Base-by-base conservation (phyloP, 257 asterid genomes). In the Eucommia ulmoides region DNA sequence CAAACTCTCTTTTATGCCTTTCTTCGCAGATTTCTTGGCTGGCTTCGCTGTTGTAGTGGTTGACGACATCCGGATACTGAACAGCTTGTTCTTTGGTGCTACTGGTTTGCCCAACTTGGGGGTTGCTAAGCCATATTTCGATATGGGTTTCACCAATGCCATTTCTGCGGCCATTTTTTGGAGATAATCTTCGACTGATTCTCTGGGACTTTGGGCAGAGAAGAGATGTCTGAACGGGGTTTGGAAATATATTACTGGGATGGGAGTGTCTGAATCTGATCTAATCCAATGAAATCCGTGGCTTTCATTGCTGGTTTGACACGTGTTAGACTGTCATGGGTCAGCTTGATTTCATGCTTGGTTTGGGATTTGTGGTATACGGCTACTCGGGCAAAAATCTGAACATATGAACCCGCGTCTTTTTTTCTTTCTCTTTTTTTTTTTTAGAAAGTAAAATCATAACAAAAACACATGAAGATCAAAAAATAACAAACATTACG, bases 251-350 rank as follows among this genome's bases (percentile, higher is more conserved):
- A 50, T n/a, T n/a, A 41, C n/a, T 46, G 62, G 3, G 53, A 51
- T 59, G 54, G 51, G 35, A 67, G 48, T 53, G 55, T 41, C 54
- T n/a, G 60, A 48, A 74, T 61, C 67, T 58, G 67, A 69, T 70
- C 78, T 78, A 72, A 87, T 81, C 97, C 83, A 54, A 64, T 55
- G 81, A 73, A 80, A 83, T 83, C 94, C 41, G 45, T 14, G 22
- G 51, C 65, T 6, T 62, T 29, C 61, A 47, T 55, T 60, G 49
- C 60, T 50, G 19, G 19, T 22, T 12, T 41, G 73, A 73, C 92
- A 83, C 88, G 85, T 83, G 94, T 80, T 69, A 8, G 18, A 20
- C 2, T 25, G 1, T 23, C 54, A 69, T 64, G 51, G 67, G 80
- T 26, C 68, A 44, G 25, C 75, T 65, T 41, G 77, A 75, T 78